Conservation (phyloP, 805 yeast genomes). For the Alloascoidea africana region DNA sequence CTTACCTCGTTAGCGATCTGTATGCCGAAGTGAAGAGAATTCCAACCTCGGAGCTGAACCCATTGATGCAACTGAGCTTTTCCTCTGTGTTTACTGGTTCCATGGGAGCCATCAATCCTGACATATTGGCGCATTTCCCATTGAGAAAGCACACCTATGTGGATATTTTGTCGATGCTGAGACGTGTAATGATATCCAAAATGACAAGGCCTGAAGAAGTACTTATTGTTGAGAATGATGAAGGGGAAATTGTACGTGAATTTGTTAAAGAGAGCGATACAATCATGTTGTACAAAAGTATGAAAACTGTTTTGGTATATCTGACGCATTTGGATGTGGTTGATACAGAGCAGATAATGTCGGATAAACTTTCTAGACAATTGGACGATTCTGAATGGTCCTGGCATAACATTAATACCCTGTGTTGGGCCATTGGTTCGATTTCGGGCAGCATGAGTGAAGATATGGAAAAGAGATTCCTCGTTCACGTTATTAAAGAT, state of each 20-base stretch:
- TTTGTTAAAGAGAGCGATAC: slow-evolving; percentile 96
- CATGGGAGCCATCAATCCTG: slow-evolving; percentile 76
- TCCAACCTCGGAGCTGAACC: slow-evolving; percentile 58
- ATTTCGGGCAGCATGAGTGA: slow-evolving; percentile 98
- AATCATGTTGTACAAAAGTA: slow-evolving; percentile 83
- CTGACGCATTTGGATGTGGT: slow-evolving; percentile 90
- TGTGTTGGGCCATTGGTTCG: slow-evolving; percentile 99
- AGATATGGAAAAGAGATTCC: slow-evolving; percentile 88
- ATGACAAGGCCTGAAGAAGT: slow-evolving; percentile 99
- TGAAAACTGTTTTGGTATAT: slow-evolving; percentile 91
- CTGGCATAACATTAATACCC: slow-evolving; percentile 93
- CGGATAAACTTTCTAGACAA: slow-evolving; percentile 79
- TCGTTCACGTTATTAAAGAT: slow-evolving; percentile 88
- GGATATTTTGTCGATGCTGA: slow-evolving; percentile 63
- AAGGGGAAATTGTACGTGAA: slow-evolving; percentile 96
- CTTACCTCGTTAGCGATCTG: slow-evolving; percentile 64
- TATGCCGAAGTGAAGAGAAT: slow-evolving; percentile 75
- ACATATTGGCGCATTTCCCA: slow-evolving; percentile 58
- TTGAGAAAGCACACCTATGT: slow-evolving; percentile 76
- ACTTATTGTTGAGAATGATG: slow-evolving; percentile 91
- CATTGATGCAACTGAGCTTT: slow-evolving; percentile 49
- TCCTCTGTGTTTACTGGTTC: slow-evolving; percentile 24
- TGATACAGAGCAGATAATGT: slow-evolving; percentile 91
- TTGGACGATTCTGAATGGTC: slow-evolving; percentile 98
- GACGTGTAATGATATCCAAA: slow-evolving; percentile 89